These are phyloP conservation scores for Chaetomidium leptoderma DNA, from an alignment of 495 filamentous ascomycete genomes.

Conservation along the genomic window DNA sequence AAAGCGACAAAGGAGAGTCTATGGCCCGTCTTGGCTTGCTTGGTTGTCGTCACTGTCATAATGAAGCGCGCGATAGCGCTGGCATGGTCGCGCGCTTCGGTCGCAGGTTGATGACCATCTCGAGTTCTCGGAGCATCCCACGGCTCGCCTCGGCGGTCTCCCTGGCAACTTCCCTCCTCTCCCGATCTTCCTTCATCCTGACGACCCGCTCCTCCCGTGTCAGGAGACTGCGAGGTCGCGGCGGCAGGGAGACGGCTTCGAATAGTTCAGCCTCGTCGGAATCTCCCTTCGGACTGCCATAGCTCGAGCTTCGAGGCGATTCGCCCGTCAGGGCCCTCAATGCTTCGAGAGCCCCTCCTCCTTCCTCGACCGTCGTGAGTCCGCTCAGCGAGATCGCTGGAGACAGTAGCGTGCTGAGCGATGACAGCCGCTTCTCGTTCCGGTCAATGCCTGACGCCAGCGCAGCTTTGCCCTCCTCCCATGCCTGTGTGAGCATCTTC, in stretches of 20 bases:
- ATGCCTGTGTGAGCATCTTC: slow-evolving; percentile 76
- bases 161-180: slow-evolving; percentile 58
- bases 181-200: slow-evolving; percentile 85
- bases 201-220: slow-evolving; percentile 83
- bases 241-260: slow-evolving; percentile 78
- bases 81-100: slow-evolving; percentile 40
- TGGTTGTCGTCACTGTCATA: slow-evolving; percentile 32
- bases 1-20: slow-evolving; percentile 20
- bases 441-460: slow-evolving; percentile 69
- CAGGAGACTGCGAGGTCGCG: slow-evolving; percentile 63
- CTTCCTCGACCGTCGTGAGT: slow-evolving; percentile 78
- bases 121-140: slow-evolving; percentile 85
- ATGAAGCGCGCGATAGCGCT: slow-evolving; percentile 28
- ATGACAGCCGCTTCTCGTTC: slow-evolving; percentile 65
- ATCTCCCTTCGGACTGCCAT: slow-evolving; percentile 27
- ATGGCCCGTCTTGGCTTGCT: slow-evolving; percentile 13
- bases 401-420: slow-evolving; percentile 65
- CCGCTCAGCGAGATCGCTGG: slow-evolving; percentile 78
- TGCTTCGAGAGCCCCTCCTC: slow-evolving; percentile 63
- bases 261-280: slow-evolving; percentile 74
- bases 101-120: slow-evolving; percentile 77
- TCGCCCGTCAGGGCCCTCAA: slow-evolving; percentile 72
- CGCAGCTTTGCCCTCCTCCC: slow-evolving; percentile 79
- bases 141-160: slow-evolving; percentile 75
- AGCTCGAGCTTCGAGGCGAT: slow-evolving; percentile 35